Evolutionary conservation across 352 stramenopile species (phyloP).

Genomic region (Globisporangium camurandrum): DNA sequence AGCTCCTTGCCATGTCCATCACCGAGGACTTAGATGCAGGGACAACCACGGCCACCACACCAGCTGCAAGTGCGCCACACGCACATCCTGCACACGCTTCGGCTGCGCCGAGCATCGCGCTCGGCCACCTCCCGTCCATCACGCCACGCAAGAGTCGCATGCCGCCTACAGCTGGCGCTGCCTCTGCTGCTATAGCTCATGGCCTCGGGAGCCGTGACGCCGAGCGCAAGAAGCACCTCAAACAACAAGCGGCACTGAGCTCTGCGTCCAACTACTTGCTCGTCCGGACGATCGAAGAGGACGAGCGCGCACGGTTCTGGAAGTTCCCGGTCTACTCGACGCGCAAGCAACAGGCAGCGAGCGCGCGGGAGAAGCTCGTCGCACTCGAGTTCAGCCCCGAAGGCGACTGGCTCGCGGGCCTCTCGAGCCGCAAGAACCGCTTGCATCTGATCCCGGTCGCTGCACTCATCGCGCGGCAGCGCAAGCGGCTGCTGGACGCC

Average conservation of each 20-base stretch:
- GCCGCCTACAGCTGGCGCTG: neutral
- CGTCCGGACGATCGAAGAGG: constrained; percentile 69
- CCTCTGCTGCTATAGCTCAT: no score
- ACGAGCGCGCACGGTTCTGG: constrained; percentile 64
- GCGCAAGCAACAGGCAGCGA: constrained; percentile 47
- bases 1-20: constrained; percentile 62
- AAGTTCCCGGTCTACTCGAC: constrained; percentile 53
- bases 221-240: constrained; percentile 2
- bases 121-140: constrained; percentile 9
- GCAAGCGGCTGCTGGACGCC: constrained; percentile 47
- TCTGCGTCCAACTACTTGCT: constrained; percentile 39
- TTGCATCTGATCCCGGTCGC: constrained; percentile 71
- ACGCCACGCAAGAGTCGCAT: constrained; percentile 9
- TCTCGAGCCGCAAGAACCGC: constrained; percentile 70
- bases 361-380: constrained; percentile 43
- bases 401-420: constrained; percentile 76
- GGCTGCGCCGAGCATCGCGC: constrained; percentile 18
- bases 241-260: constrained; percentile 2
- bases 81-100: no score
- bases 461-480: constrained; percentile 45
- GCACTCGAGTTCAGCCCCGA: constrained; percentile 76
- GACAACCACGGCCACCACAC: neutral
- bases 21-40: constrained; percentile 3
- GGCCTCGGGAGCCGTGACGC: neutral
- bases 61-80: neutral